Conservation (phyloP, 2,329 filamentous ascomycete genomes). For the Diaporthe longicolla region DNA sequence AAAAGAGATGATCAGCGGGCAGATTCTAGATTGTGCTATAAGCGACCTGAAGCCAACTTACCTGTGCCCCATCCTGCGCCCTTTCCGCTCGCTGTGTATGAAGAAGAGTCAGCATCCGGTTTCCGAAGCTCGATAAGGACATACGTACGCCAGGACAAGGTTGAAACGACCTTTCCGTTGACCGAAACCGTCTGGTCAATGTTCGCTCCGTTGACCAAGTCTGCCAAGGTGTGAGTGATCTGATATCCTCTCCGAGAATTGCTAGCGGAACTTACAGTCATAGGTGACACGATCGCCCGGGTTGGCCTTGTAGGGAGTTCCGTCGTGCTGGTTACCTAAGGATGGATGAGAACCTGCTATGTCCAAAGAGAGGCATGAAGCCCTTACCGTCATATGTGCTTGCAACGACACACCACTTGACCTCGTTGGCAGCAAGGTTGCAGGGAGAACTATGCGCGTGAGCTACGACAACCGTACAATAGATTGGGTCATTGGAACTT, state of each 20-base stretch:
- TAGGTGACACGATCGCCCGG: conserved; percentile 6
- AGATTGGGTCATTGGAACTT: background rate
- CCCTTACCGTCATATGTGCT: conserved; percentile 8
- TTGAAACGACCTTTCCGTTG: conserved; percentile 6
- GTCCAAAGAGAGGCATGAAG: background rate
- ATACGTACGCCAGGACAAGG: background rate
- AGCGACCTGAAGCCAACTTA: background rate
- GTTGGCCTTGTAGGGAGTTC: background rate
- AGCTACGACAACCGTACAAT: background rate
- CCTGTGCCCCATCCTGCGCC: conserved; percentile 19
- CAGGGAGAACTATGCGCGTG: background rate
- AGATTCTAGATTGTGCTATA: too few species aligned
- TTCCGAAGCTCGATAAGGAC: background rate
- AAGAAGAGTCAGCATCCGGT: background rate
- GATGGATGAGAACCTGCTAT: background rate
- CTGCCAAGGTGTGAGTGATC: background rate
- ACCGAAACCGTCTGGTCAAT: conserved; percentile 24
- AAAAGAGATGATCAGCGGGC: background rate
- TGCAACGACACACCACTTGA: conserved; percentile 24
- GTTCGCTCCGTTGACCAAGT: background rate
- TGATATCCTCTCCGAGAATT: background rate
- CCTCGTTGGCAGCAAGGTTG: background rate
- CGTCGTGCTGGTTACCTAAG: background rate
- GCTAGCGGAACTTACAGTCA: background rate
- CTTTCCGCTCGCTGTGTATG: conserved; percentile 2